Base-by-base conservation (phyloP, 768 basidiomycete genomes). In the Amanita pallidorosea region DNA sequence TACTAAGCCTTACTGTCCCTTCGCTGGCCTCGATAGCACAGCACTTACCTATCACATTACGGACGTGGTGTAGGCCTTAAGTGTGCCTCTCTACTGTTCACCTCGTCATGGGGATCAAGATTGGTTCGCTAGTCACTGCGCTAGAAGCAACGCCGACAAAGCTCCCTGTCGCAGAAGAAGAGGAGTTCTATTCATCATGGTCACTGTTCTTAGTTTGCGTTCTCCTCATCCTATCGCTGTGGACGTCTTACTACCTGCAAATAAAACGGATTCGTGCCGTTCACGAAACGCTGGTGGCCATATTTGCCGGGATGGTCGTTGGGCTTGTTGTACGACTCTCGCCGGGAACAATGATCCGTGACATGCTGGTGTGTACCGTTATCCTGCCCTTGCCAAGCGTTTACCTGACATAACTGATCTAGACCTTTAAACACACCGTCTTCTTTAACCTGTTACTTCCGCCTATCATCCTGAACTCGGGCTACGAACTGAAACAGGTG, bases 371-470 rank as follows among this genome's bases (percentile, higher is more conserved):
- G 69, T 76, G 92, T 52, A 12, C 33, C 12, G 8, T 43, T 33
- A n/a, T 45, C 3, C 35, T 37, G 13, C 18, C n/a, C 36, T 2
- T 29, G 29, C 25, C 33, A 7, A 29, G 23, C 20, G 27, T 17
- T 33, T 40, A 42, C 55, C 52, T 55, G 8, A 55, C 54, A 20
- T 53, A 31, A 41, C 15, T 34, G 34, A 49, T 57, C 2, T 60
- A 95, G 93, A 93, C 89, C 7, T 95, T 95, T 76, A 90, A 88
- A 64, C 91, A 95, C 62, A 97, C 95, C 2, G 74, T 98, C 45
- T 95, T 99, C 73, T 96, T 98, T 75, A 98, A 99, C 66, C 75
- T 98, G 18, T 74, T 99, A n/a, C 79, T 98, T 4, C 96, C 95
- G 5, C 96, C 96, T 1, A 99, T 99, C 64, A 99, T 99, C 62